These are phyloP conservation scores for Macroventuria anomochaeta DNA, from an alignment of 2,329 filamentous ascomycete species.

Conservation along the genomic window DNA sequence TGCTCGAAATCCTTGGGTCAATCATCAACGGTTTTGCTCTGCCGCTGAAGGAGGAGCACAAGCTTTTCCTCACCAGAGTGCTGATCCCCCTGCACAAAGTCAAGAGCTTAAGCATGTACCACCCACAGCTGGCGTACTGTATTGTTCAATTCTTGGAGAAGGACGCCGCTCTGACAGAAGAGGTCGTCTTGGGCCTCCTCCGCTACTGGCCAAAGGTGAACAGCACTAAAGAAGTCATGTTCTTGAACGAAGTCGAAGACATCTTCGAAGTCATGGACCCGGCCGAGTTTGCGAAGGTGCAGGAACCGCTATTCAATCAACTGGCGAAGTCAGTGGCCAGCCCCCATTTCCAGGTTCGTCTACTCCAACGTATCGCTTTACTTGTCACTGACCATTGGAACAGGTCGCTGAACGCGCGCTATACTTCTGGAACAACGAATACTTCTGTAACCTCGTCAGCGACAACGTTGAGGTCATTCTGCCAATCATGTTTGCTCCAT, in stretches of 20 bases:
- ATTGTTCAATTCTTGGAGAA: constrained; percentile 99
- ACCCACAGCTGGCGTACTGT: constrained; percentile 96
- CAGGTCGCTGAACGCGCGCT: constrained; percentile 91
- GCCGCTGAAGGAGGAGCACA: constrained; percentile 97
- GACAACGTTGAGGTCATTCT: constrained; percentile 99
- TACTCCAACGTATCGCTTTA: neutral
- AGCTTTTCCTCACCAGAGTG: constrained; percentile 93
- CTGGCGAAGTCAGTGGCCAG: constrained; percentile 97
- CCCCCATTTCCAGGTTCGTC: constrained; percentile 85
- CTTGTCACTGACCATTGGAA: neutral
- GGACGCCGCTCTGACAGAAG: constrained; percentile 94
- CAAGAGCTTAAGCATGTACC: constrained; percentile 99
- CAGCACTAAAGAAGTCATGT: constrained; percentile 99
- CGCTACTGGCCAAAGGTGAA: constrained; percentile 99
- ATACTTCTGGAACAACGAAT: constrained; percentile 99
- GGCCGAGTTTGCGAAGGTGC: constrained; percentile 96
- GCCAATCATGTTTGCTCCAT: constrained; percentile 97
- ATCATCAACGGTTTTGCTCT: constrained; percentile 99
- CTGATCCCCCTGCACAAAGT: constrained; percentile 95
- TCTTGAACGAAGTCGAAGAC: constrained; percentile 97
- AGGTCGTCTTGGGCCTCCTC: constrained; percentile 91
- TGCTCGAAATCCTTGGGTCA: constrained; percentile 94
- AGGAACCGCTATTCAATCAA: constrained; percentile 96
- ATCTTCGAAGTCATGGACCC: constrained; percentile 99
- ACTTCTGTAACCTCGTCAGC: constrained; percentile 98